phyloP scores from a whole-genome alignment of 257 asterid genomes.

The Przewalskia tangutica region DNA sequence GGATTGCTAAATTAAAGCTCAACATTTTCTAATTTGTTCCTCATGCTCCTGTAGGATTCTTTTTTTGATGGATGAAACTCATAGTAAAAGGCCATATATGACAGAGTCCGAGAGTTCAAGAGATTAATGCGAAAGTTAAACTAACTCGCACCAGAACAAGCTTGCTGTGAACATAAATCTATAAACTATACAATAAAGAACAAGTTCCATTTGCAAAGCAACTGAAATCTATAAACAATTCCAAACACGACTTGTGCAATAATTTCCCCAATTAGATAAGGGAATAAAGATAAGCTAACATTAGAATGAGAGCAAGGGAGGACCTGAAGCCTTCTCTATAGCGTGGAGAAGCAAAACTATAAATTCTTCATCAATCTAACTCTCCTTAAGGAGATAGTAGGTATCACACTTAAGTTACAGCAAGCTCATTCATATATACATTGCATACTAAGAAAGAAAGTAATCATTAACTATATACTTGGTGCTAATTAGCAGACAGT shows the following conservation, averaged over 20 bases:
- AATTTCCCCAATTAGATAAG: neutral
- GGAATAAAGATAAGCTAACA: neutral
- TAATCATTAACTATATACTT: neutral
- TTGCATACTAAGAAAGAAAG: neutral
- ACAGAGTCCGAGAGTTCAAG: too few species aligned
- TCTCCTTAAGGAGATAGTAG: neutral
- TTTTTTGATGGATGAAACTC: too few species aligned
- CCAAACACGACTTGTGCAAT: neutral
- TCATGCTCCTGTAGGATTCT: neutral
- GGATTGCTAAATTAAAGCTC: neutral
- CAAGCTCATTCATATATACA: conserved; percentile 9
- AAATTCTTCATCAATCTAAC: neutral
- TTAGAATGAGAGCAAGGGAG: neutral
- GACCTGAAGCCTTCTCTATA: neutral
- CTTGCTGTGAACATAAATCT: neutral
- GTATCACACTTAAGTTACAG: neutral
- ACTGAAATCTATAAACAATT: neutral
- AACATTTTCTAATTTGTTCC: neutral
- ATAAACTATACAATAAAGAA: neutral
- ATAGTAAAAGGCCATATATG: too few species aligned
- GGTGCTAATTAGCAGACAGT: neutral
- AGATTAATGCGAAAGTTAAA: too few species aligned
- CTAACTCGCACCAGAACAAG: too few species aligned
- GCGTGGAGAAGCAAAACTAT: neutral
- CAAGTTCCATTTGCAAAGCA: neutral